Percentiles rank a stretch among this genome's conserved stretches.
phyloP scores from a whole-genome alignment of 176 grass and related monocot genomes.

The Eleusine coracana region DNA sequence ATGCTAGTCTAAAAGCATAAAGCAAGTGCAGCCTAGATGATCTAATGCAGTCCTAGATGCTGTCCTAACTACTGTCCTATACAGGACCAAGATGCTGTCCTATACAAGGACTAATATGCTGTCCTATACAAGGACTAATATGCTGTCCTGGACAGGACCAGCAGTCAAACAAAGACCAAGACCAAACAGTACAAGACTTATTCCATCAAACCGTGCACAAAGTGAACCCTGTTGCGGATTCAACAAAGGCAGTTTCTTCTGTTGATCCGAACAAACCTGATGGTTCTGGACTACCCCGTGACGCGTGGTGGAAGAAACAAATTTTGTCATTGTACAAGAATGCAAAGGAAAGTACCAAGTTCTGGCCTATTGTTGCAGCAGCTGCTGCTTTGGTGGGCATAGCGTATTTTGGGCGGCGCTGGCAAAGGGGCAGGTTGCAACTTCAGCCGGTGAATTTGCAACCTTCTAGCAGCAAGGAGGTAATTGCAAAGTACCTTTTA shows the following conservation, averaged over 20 bases:
- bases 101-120: too few relatives aligned
- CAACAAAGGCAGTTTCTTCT: constrained; percentile 23
- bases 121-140: too few relatives aligned
- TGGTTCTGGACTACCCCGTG: constrained; percentile 37
- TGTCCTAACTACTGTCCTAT: too few relatives aligned
- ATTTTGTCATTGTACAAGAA: constrained; percentile 61
- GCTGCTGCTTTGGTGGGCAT: constrained; percentile 70
- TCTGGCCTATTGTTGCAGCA: constrained; percentile 68
- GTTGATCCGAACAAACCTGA: constrained; percentile 39
- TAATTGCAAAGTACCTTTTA: constrained; percentile 35
- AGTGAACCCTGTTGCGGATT: background rate
- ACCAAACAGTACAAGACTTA: too few relatives aligned
- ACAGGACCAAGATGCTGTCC: too few relatives aligned
- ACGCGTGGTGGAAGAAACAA: constrained; percentile 61
- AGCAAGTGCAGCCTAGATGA: too few relatives aligned
- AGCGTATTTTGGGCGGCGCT: constrained; percentile 62
- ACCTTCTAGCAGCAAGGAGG: constrained; percentile 58
- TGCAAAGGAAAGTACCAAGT: constrained; percentile 62
- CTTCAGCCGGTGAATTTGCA: constrained; percentile 48
- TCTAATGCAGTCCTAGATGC: too few relatives aligned
- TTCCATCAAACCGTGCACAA: constrained; percentile 10
- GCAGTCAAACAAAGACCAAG: too few relatives aligned
- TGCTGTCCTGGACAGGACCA: too few relatives aligned
- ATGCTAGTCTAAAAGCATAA: too few relatives aligned
- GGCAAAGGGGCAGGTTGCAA: constrained; percentile 58